Evolutionary conservation across 2,329 filamentous ascomycete genomes (phyloP), one percentile per base, ranked within the genome.

Genomic region (Colletotrichum lentis): DNA sequence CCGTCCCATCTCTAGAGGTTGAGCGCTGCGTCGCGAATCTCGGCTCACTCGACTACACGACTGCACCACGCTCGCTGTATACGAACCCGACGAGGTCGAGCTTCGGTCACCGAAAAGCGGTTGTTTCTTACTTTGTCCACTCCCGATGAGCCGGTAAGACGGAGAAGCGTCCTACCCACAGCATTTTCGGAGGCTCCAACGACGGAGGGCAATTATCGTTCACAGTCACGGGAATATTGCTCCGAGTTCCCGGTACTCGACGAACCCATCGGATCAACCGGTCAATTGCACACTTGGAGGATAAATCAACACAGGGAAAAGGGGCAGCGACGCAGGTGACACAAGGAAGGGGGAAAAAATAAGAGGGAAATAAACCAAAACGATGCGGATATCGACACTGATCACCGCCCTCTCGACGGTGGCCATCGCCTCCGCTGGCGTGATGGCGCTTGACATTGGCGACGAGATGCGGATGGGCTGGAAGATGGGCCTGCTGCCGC

Each of bases 401-500:
- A 49, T 44, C 31, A 52, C 43, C 44, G 52, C 49, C 0, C 37
- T 62, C 1, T 67, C 57, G 57, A 44, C 41, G 56, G 56, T 37
- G 44, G 27, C 55, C 20, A 39, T 62, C 7, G 39, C 46, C 63
- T 46, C 56, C 16, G 65, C 62, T 12, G 50, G 59, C 24, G 66
- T 64, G 55, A 55, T 66, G 31, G 66, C 72, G 20, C 71, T 73
- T 10, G 74, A 76, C 49, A 69, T 80, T 64, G 69, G 73, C 41
- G 73, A 77, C 50, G 70, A 71, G 62, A 65, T 81, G 24, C 76
- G 73, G 39, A 73, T 74, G 49, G 77, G 80, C 24, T 80, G 81
- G 71, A 74, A 71, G 44, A 76, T 79, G 73, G 79, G 76, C 1
- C 67, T 76, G 49, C 74, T 77, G 18, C 77, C 80, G 58, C 74